Conservation (phyloP, 129 eudicot genomes). For the Saussurea involucrata region DNA sequence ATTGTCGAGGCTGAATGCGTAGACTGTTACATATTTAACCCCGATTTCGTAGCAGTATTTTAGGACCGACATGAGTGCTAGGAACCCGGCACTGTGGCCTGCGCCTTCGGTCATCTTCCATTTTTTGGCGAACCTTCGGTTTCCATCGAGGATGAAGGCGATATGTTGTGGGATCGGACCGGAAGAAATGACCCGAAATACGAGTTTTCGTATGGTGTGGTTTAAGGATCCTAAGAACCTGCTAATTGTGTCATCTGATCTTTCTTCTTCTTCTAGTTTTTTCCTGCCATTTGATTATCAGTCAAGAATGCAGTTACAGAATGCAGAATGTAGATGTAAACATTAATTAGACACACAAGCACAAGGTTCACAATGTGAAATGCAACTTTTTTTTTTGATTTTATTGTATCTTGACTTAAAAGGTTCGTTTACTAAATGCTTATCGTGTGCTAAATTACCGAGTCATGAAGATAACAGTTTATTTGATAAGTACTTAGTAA, state of each 20-base stretch:
- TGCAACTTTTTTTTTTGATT: too few relatives aligned
- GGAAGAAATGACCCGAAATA: slow-evolving; percentile 41
- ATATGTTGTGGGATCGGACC: slow-evolving; percentile 64
- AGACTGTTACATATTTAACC: slow-evolving; percentile 44
- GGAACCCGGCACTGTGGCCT: slow-evolving; percentile 66
- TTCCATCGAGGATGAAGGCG: slow-evolving; percentile 73
- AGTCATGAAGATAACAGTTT: too few relatives aligned
- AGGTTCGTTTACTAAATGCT: too few relatives aligned
- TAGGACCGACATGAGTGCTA: slow-evolving; percentile 53
- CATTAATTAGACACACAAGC: too few relatives aligned
- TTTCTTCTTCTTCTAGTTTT: slow-evolving; percentile 27
- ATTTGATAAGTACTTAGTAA: too few relatives aligned
- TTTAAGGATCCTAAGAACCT: slow-evolving; percentile 34
- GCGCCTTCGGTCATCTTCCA: slow-evolving; percentile 47
- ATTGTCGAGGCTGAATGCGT: slow-evolving; percentile 67
- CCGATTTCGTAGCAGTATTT: slow-evolving; percentile 70
- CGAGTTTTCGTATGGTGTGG: slow-evolving; percentile 22
- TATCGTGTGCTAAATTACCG: too few relatives aligned
- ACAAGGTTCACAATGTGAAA: too few relatives aligned
- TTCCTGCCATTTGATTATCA: slow-evolving; percentile 20
- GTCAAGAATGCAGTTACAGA: background rate
- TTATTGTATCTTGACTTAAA: too few relatives aligned
- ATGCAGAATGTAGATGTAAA: too few relatives aligned
- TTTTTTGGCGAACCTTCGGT: slow-evolving; percentile 59
- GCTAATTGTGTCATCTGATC: background rate